These are phyloP conservation scores for Yamadazyma tumulicola DNA, from an alignment of 805 yeast genomes.

Conservation along the genomic window DNA sequence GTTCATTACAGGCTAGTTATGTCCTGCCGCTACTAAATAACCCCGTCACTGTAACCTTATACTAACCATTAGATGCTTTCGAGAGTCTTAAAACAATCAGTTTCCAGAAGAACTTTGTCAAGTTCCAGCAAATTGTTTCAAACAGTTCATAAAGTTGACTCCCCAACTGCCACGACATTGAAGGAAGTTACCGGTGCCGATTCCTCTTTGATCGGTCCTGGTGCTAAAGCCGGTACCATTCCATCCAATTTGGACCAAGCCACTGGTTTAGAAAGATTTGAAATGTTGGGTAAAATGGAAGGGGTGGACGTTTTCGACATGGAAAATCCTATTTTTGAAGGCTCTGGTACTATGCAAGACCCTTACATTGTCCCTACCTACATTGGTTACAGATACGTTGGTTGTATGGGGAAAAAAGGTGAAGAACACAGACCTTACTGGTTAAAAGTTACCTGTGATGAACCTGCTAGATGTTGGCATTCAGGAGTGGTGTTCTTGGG, in stretches of 20 bases:
- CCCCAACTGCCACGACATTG: slow-evolving; percentile 63
- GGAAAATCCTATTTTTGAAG: slow-evolving; percentile 81
- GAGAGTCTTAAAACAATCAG: slow-evolving; percentile 12
- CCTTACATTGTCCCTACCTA: slow-evolving; percentile 89
- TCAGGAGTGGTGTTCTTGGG: slow-evolving; percentile 94
- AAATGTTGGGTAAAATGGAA: slow-evolving; percentile 87
- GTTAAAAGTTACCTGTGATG: slow-evolving; percentile 80
- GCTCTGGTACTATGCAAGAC: slow-evolving; percentile 85
- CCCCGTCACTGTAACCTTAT: neutral
- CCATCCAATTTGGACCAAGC: slow-evolving; percentile 96
- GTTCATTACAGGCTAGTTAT: no score
- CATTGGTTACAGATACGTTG: slow-evolving; percentile 91
- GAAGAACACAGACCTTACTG: slow-evolving; percentile 89
- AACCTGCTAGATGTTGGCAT: slow-evolving; percentile 96
- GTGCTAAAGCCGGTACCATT: slow-evolving; percentile 80
- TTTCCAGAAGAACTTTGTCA: slow-evolving; percentile 30
- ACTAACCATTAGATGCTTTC: slow-evolving; percentile 14
- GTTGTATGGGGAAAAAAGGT: slow-evolving; percentile 89
- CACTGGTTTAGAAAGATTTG: slow-evolving; percentile 97
- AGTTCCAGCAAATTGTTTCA: slow-evolving; percentile 28
- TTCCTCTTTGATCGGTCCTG: slow-evolving; percentile 80
- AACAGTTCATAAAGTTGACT: slow-evolving; percentile 31
- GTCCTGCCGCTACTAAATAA: no score
- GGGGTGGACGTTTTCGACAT: slow-evolving; percentile 93
- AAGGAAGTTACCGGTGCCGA: slow-evolving; percentile 75